Conservation (phyloP, 106 monocot species). For the Dioscorea alata region DNA sequence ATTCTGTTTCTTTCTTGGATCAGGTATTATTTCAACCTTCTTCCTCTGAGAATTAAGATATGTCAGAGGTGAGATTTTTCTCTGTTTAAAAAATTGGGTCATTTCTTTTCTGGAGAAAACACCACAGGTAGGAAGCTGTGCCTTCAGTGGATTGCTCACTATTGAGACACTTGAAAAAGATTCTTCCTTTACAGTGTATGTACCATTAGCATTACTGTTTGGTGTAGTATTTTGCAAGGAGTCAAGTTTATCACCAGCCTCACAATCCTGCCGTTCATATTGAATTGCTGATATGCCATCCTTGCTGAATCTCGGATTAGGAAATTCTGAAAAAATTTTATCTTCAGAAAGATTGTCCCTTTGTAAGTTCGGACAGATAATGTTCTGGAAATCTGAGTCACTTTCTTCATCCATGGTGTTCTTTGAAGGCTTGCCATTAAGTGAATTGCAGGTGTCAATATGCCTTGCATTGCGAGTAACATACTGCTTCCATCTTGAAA, state of each 20-base stretch:
- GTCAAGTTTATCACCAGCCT: slow-evolving; percentile 7
- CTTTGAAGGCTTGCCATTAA: slow-evolving; percentile 29
- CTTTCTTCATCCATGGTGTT: slow-evolving; percentile 5
- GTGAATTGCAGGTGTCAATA: slow-evolving; percentile 4
- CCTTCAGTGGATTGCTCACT: slow-evolving; percentile 50
- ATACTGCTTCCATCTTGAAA: slow-evolving; percentile 90
- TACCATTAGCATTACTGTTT: slow-evolving; percentile 8
- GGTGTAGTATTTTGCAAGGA: slow-evolving; percentile 3
- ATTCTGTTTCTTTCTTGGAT: slow-evolving; percentile 11
- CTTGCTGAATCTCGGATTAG: not conserved
- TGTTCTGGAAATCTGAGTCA: not conserved
- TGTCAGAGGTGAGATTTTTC: slow-evolving; percentile 49
- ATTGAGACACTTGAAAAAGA: slow-evolving; percentile 12
- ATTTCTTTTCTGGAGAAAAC: slow-evolving; percentile 82
- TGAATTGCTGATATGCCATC: not conserved
- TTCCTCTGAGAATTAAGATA: slow-evolving; percentile 31
- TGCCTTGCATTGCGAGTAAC: slow-evolving; percentile 32
- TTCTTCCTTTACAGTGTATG: slow-evolving; percentile 10
- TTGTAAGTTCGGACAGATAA: slow-evolving; percentile 4
- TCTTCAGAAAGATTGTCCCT: slow-evolving; percentile 7
- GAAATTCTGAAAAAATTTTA: slow-evolving; percentile 14
- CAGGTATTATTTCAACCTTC: slow-evolving; percentile 16
- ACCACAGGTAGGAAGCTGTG: slow-evolving; percentile 79
- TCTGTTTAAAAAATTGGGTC: slow-evolving; percentile 48
- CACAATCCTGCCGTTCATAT: slow-evolving; percentile 18